Base-by-base conservation (phyloP, 2,329 filamentous ascomycete genomes). In the Talaromyces sp. region DNA sequence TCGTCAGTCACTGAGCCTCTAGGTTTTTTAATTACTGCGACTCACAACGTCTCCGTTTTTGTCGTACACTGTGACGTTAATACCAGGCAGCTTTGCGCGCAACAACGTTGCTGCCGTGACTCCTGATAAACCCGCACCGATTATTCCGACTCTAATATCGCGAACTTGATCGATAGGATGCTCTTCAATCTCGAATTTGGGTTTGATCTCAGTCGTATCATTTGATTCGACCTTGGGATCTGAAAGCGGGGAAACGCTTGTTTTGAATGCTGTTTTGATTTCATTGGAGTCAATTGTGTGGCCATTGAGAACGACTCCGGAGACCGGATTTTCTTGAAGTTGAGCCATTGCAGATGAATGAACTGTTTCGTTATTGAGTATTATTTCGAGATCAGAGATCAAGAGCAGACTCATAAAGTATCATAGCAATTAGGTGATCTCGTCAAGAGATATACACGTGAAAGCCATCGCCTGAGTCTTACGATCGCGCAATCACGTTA, bases 11-110 rank as follows among this genome's bases (percentile, higher is more conserved):
- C 41, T 8, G 2, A 9, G 16, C 13, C 8, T 47, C 35, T 19
- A 50, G 1, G 19, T 7, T 8, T 19, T 22, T 37, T 19, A 11
- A 4, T 10, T 35, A 80, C 14, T 37, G 33, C 72, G 63, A 79
- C 86, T 69, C 78, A 89, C 87, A 71, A 90, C 83, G 60, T 90
- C 87, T 0, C 79, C 71, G 68, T 90, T 90, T 77, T 90, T 91
- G 71, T 91, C 88, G 62, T 86, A 86, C 43, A 91, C 87, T 0
- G 82, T 85, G 66, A 92, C 75, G 52, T 90, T 78, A 57, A 92
- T 84, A 0, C 84, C 83, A 0, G 90, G 89, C 0, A 92, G 85
- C 68, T 92, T 92, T 10, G 79, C 83, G 0, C 89, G 89, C 0
- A 93, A 78, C 9, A 92, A 75, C 8, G 87, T 82, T 0, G 89